These are phyloP conservation scores for Fusarium armeniacum DNA, from an alignment of 2,329 filamentous ascomycete genomes.

Conservation along the genomic window DNA sequence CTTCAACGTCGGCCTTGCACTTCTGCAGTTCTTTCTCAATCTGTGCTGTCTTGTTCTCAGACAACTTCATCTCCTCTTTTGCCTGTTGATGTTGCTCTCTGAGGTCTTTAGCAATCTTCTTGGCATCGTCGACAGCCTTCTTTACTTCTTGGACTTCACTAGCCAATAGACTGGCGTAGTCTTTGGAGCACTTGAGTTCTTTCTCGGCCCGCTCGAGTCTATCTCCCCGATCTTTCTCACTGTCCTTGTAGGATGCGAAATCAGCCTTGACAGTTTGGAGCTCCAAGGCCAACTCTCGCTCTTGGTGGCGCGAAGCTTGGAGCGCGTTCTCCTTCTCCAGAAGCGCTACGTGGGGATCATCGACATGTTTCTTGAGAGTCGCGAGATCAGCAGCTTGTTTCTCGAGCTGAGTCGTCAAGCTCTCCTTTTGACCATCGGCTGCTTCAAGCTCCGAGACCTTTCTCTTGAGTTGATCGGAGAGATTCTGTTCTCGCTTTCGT, in stretches of 20 bases:
- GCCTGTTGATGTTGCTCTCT: not conserved
- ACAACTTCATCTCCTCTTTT: not conserved
- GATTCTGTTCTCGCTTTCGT: constrained; percentile 12
- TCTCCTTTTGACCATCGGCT: not conserved
- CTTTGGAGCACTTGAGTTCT: constrained; percentile 2
- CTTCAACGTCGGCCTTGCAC: not conserved
- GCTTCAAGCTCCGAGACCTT: not conserved
- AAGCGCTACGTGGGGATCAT: not conserved
- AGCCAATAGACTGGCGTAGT: not conserved
- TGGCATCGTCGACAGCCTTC: not conserved
- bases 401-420: not conserved
- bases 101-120: not conserved
- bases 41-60: not conserved
- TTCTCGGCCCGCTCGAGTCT: not conserved
- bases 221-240: not conserved
- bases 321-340: constrained; percentile 16
- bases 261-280: constrained; percentile 6
- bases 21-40: not conserved
- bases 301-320: constrained; percentile 5
- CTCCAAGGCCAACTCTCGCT: constrained; percentile 11
- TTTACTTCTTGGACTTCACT: not conserved
- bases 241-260: not conserved
- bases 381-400: not conserved
- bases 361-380: not conserved
- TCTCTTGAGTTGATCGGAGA: constrained; percentile 4